Percentiles rank a stretch among this genome's conserved stretches.
phyloP scores from a whole-genome alignment of 371 early-diverging fungal species.

The Smittium culicis region DNA sequence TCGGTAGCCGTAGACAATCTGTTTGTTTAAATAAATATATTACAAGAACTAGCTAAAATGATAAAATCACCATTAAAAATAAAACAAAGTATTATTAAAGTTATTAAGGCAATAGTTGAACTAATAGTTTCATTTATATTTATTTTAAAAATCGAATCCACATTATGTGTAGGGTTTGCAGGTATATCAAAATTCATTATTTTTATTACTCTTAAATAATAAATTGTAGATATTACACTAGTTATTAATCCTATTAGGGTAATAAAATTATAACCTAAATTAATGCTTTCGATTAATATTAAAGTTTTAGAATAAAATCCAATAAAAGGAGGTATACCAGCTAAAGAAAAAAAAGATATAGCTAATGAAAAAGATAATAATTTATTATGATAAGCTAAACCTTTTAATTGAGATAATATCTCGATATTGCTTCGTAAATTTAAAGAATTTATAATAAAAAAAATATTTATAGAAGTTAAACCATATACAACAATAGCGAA shows the following conservation, averaged over 20 bases:
- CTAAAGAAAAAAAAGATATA: slow-evolving; percentile 45
- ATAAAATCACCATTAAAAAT: slow-evolving; percentile 1
- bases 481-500: slow-evolving; percentile 43
- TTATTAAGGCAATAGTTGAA: background rate
- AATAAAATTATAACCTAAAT: slow-evolving; percentile 28
- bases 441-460: slow-evolving; percentile 42
- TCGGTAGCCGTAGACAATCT: no score
- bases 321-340: slow-evolving; percentile 41
- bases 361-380: slow-evolving; percentile 40
- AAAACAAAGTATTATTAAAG: slow-evolving; percentile 1
- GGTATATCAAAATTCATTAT: slow-evolving; percentile 14
- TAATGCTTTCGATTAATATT: slow-evolving; percentile 36
- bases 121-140: slow-evolving; percentile 10
- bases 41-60: slow-evolving; percentile 10
- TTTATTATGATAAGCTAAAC: slow-evolving; percentile 38
- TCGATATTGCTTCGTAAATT: slow-evolving; percentile 49
- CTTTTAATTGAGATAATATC: slow-evolving; percentile 48
- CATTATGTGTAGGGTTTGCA: slow-evolving; percentile 15
- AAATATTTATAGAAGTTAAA: slow-evolving; percentile 41
- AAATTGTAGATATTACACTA: background rate
- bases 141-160: slow-evolving; percentile 11
- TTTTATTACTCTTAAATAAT: slow-evolving; percentile 13
- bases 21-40: slow-evolving; percentile 6
- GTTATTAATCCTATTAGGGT: slow-evolving; percentile 20
- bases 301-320: slow-evolving; percentile 39